Conservation (phyloP, 2,329 filamentous ascomycete species). For the Trichophyton verrucosum region DNA sequence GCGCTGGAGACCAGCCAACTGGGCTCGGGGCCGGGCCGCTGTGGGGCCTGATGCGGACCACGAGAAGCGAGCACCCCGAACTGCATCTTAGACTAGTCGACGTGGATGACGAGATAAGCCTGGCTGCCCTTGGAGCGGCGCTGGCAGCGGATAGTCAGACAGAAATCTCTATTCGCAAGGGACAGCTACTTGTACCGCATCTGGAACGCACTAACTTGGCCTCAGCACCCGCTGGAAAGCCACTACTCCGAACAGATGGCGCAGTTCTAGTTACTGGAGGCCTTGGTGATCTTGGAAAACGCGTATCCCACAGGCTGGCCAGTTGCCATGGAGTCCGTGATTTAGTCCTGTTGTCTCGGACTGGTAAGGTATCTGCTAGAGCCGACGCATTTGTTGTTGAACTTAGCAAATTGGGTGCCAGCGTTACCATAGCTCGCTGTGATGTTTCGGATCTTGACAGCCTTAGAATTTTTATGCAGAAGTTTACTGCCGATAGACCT, state of each 20-base stretch:
- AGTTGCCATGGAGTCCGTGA: constrained; percentile 17
- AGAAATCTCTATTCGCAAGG: background rate
- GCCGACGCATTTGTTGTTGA: constrained; percentile 6
- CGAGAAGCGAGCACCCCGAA: constrained; percentile 4
- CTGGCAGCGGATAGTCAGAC: background rate
- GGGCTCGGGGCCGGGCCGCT: background rate
- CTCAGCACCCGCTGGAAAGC: background rate
- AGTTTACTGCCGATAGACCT: background rate
- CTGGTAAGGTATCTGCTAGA: constrained; percentile 9
- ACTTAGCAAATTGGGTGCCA: constrained; percentile 9
- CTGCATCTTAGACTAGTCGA: constrained; percentile 3
- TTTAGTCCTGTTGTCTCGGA: constrained; percentile 22
- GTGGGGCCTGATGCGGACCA: constrained; percentile 6
- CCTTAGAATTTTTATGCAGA: constrained; percentile 6
- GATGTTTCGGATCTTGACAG: constrained; percentile 10
- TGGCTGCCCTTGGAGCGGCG: background rate
- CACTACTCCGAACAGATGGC: background rate
- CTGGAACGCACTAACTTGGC: background rate
- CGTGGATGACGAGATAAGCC: constrained; percentile 3
- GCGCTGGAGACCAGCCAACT: background rate
- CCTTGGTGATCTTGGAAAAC: constrained; percentile 7
- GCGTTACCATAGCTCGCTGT: constrained; percentile 9
- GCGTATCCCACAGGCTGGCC: constrained; percentile 6
- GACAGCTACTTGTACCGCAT: background rate
- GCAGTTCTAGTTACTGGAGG: constrained; percentile 5